Percentiles rank a stretch among this genome's conserved stretches.
phyloP scores from a whole-genome alignment of 257 asterid species.

The Solanum sejunctum region DNA sequence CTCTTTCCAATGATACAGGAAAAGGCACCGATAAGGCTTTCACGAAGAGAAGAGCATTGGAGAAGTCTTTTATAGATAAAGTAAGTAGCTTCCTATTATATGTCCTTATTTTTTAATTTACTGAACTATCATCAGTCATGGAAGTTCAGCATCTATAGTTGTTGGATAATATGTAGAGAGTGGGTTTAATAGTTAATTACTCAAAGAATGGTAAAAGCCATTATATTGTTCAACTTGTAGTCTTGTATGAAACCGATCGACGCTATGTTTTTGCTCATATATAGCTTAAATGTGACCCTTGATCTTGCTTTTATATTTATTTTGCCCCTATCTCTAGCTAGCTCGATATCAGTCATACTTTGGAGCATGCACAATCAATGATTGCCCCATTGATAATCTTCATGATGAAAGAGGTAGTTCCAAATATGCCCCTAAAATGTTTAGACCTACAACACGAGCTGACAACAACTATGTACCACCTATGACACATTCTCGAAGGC shows the following conservation, averaged over 20 bases:
- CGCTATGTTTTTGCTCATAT: not conserved
- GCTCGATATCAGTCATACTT: not conserved
- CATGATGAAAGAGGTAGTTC: not conserved
- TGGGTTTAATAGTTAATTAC: not conserved
- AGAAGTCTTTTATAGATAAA: not conserved
- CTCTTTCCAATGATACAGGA: not conserved
- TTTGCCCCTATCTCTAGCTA: not conserved
- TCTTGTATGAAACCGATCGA: not conserved
- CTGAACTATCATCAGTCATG: not conserved
- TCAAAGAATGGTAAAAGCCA: not conserved
- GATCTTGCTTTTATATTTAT: not conserved
- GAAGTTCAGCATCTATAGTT: not conserved
- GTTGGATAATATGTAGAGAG: not conserved
- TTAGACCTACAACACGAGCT: not conserved
- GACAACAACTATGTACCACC: not conserved
- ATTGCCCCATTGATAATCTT: not conserved
- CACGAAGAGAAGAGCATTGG: not conserved
- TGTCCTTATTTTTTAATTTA: not conserved
- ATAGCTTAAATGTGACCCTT: not conserved
- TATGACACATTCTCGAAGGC: not conserved
- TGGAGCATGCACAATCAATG: not conserved
- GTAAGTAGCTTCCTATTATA: not conserved
- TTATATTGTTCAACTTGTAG: not conserved
- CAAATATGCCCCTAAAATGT: not conserved
- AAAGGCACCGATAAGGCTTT: not conserved